Conservation (phyloP, 345 rosid genomes). For the Citrus inodora region DNA sequence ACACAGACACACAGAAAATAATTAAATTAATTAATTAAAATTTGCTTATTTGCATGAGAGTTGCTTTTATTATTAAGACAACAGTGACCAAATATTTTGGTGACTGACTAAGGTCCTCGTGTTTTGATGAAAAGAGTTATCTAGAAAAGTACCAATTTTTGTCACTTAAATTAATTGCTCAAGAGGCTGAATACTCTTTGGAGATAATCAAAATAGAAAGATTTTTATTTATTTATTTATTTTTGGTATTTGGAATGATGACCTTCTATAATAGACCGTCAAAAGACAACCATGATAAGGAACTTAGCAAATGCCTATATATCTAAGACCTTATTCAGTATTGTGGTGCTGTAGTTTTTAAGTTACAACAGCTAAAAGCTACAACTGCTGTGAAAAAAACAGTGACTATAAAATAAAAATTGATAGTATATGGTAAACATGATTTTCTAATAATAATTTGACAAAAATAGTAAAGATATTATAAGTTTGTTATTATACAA, state of each 20-base stretch:
- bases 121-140: neutral
- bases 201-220: neutral
- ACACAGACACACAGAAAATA: neutral
- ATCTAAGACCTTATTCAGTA: neutral
- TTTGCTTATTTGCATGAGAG: neutral
- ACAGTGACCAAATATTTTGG: neutral
- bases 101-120: neutral
- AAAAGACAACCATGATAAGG: constrained; percentile 1
- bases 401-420: no score
- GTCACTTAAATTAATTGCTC: neutral
- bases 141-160: neutral
- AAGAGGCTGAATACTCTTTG: neutral
- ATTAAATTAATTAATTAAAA: no score
- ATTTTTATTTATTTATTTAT: neutral
- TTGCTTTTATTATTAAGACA: neutral
- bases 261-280: neutral
- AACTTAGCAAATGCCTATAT: neutral
- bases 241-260: neutral
- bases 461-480: no score
- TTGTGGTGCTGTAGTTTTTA: no score
- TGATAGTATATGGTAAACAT: no score
- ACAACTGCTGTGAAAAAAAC: no score
- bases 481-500: no score
- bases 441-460: no score
- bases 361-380: no score